phyloP scores from a whole-genome alignment of 2,329 filamentous ascomycete species.

The Albophoma yamanashiensis region DNA sequence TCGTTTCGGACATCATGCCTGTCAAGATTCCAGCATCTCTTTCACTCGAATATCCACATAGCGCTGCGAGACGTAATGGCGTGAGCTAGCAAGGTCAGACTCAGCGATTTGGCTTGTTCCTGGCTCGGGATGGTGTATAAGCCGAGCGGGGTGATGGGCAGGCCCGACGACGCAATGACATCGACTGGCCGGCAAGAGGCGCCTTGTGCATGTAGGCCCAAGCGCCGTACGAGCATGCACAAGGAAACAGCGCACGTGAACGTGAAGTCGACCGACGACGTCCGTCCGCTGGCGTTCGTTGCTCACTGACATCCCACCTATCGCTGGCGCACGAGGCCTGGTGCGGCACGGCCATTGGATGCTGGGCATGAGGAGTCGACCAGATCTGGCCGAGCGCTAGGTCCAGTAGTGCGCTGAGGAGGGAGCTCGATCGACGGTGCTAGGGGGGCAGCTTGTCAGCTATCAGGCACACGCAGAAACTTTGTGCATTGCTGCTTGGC shows the following conservation, averaged over 20 bases:
- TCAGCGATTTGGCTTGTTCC: background rate
- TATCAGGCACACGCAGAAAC: background rate
- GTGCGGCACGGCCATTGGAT: constrained; percentile 18
- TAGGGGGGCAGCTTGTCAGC: background rate
- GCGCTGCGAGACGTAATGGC: background rate
- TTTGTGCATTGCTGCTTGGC: background rate
- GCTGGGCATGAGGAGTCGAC: background rate
- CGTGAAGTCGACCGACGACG: background rate
- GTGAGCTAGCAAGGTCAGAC: background rate
- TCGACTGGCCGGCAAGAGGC: background rate
- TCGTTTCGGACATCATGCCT: background rate
- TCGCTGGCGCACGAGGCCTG: constrained; percentile 21
- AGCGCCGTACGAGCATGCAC: background rate
- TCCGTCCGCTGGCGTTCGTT: background rate
- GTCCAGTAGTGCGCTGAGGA: background rate
- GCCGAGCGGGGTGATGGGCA: background rate
- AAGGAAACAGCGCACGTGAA: background rate
- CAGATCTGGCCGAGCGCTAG: background rate
- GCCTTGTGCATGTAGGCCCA: too few relatives aligned
- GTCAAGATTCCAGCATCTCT: background rate
- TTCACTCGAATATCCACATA: background rate
- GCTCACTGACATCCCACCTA: constrained; percentile 7
- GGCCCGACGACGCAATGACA: background rate
- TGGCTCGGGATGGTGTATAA: background rate
- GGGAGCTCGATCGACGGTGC: background rate